phyloP scores from a whole-genome alignment of 306 rosid species.

The Glycine tomentella region DNA sequence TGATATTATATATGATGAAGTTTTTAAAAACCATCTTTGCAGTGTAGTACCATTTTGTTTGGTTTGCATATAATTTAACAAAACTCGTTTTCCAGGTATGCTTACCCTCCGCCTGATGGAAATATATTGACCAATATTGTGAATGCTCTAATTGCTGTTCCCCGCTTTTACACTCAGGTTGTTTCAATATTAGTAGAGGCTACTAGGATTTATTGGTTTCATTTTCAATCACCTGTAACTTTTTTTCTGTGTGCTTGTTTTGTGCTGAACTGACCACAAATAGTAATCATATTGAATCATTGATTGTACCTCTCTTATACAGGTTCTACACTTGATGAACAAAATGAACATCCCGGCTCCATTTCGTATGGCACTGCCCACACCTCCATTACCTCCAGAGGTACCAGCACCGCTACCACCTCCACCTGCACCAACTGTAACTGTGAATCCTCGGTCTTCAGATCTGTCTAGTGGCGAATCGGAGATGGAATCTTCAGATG shows the following conservation, averaged over 20 bases:
- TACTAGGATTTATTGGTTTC: conserved; percentile 35
- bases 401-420: conserved; percentile 63
- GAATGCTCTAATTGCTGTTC: conserved; percentile 92
- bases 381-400: conserved; percentile 91
- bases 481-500: conserved; percentile 96
- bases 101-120: conserved; percentile 97
- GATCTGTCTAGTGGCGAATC: conserved; percentile 83
- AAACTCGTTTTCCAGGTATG: conserved; percentile 67
- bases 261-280: conserved; percentile 26
- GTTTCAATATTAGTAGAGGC: conserved; percentile 38
- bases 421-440: conserved; percentile 55
- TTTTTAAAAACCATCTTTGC: conserved; percentile 13
- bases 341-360: conserved; percentile 99
- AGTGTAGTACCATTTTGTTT: conserved; percentile 30
- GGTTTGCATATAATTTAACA: conserved; percentile 40
- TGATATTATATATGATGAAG: conserved; percentile 18
- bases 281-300: conserved; percentile 41
- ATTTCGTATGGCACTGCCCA: conserved; percentile 92
- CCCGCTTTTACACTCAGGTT: conserved; percentile 96
- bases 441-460: conserved; percentile 52
- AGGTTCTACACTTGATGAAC: conserved; percentile 98
- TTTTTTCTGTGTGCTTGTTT: conserved; percentile 23
- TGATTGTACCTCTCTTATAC: conserved; percentile 44
- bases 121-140: conserved; percentile 92
- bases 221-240: conserved; percentile 25